Evolutionary conservation across 2,329 filamentous ascomycete species (phyloP), one percentile per base, ranked within the genome.

Genomic region (Simplicillium aogashimaense): DNA sequence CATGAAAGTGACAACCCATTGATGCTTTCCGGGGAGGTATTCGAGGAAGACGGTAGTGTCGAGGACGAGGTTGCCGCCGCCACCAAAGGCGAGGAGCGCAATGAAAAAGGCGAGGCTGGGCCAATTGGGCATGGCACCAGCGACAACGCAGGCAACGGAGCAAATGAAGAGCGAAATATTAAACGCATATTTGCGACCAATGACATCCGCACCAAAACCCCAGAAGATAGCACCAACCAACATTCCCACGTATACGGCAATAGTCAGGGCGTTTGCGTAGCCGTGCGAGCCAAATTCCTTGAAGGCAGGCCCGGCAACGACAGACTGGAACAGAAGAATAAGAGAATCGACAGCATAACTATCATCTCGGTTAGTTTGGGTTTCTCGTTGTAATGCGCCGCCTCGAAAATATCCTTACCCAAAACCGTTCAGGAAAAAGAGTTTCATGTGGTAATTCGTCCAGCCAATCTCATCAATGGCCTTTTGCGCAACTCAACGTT

Each of bases 101-200:
- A 81, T 69, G 51, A 85, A 83, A 16, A 81, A 56, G 0, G 75
- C 78, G 11, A 86, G 65, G 1, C 74, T 70, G 2, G 71, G 60
- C 78, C 80, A 88, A 46, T 69, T 82, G 2, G 82, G 81, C 43
- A 76, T 70, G 1, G 74, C 76, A 4, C 81, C 83, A 1, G 80
- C 81, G 1, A 83, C 61, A 40, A 84, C 74, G 25, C 63, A 65
- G 47, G 50, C 51, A n/a, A 76, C 54, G 4, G 75, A 72, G 50
- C 73, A 79, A 42, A 83, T 65, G 49, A 84, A 69, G 10, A 85
- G 64, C 2, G 76, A 78, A 16, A 75, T 60, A 50, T 85, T 85
- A 62, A 86, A 86, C 5, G 81, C 81, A 47, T 74, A 76, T 45
- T 74, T 73, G 34, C 81, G 69, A 6, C 81, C 81, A 44, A 85